Conservation (phyloP, 1,139 yeast species). For the Debaryomyces singareniensis region DNA sequence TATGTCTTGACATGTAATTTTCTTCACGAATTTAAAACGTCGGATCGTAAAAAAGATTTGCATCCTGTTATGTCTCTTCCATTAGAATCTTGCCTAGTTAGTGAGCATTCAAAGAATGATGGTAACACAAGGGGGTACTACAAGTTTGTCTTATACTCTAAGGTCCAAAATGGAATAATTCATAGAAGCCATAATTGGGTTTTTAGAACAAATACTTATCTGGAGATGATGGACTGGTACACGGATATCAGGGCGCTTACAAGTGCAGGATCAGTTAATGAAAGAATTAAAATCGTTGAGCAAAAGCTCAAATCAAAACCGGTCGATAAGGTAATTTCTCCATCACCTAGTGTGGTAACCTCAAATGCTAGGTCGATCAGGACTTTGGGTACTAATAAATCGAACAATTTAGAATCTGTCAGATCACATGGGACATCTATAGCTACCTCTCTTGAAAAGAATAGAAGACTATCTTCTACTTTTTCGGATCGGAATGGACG, state of each 20-base stretch:
- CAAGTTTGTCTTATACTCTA: slow-evolving; percentile 77
- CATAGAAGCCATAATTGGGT: slow-evolving; percentile 90
- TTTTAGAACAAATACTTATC: slow-evolving; percentile 77
- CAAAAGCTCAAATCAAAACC: slow-evolving; percentile 12
- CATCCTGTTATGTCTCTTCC: slow-evolving; percentile 84
- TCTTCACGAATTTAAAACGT: slow-evolving; percentile 83
- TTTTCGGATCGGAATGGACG: slow-evolving; percentile 21
- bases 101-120: slow-evolving; percentile 75
- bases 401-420: slow-evolving; percentile 4
- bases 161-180: slow-evolving; percentile 55
- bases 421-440: not conserved
- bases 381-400: slow-evolving; percentile 16
- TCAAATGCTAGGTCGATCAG: slow-evolving; percentile 20
- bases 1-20: slow-evolving; percentile 86
- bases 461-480: slow-evolving; percentile 31
- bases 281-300: slow-evolving; percentile 30
- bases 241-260: slow-evolving; percentile 67
- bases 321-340: slow-evolving; percentile 15
- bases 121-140: slow-evolving; percentile 52
- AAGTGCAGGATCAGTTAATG: slow-evolving; percentile 47
- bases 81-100: slow-evolving; percentile 72
- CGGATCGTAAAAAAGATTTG: slow-evolving; percentile 77
- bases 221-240: slow-evolving; percentile 79
- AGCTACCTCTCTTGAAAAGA: slow-evolving; percentile 19
- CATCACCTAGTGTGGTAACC: slow-evolving; percentile 25